Base-by-base conservation (phyloP, 2,329 filamentous ascomycete species). In the Pestalotiopsis sp. region DNA sequence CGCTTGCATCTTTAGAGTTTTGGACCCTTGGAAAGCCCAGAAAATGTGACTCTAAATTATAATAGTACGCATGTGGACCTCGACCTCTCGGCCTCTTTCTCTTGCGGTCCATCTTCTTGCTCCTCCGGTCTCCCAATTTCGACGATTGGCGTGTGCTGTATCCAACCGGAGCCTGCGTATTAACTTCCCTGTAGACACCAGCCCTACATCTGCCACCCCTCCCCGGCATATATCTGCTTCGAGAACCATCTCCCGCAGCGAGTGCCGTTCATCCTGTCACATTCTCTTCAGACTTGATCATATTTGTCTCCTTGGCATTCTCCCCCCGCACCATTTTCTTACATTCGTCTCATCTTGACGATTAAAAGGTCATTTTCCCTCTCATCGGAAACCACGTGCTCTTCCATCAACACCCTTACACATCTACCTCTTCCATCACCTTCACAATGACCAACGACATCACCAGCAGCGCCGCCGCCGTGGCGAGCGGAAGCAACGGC, bases 381-480 rank as follows among this genome's bases (percentile, higher is more conserved):
- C 17, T 17, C 44, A 22, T 52, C 20, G 6, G 44, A 9, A 52
- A 52, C 17, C 17, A 9, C 44, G 20, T 52, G 7, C 2, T 7
- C 9, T 52, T n/a, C n/a, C 44, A 7, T 6, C 17, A n/a, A 35
- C 17, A n/a, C n/a, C 17, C 17, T n/a, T 52, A 4, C 44, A n/a
- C 17, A 20, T 20, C 44, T n/a, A 20, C 44, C n/a, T 58, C 22
- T 58, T 30, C 56, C 44, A 52, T 52, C 30, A 7, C 14, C 44
- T n/a, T 52, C 44, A 61, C 20, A 68, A 75, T 74, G 73, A 71
- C 71, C 66, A 73, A 72, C 71, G 69, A 71, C 70, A 65, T 68
- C 65, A 63, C 48, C 20, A 40, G 61, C 59, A 66, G 62, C 64
- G 59, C 66, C 69, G 73, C 68, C 71, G 69, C 68, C 69, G 58